phyloP scores from a whole-genome alignment of 176 grass and related monocot species.

The Carex pumila region DNA sequence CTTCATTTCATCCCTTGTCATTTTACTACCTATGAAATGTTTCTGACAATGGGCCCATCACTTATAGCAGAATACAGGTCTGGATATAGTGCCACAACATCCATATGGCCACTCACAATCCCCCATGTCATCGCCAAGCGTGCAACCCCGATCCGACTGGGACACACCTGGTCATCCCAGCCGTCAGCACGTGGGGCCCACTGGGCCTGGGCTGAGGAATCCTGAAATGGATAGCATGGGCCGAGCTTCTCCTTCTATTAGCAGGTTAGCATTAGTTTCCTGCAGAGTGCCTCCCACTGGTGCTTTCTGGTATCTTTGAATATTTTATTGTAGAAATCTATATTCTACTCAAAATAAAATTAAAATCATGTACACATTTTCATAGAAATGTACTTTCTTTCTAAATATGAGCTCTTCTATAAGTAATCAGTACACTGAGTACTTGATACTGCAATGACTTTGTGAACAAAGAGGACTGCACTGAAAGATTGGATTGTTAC shows the following conservation, averaged over 20 bases:
- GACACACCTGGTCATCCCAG: conserved; percentile 39
- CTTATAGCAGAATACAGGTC: conserved; percentile 45
- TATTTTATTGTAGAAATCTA: neutral
- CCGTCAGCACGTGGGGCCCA: conserved; percentile 29
- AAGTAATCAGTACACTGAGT: neutral
- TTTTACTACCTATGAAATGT: neutral
- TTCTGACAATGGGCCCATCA: neutral
- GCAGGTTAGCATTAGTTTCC: conserved; percentile 37
- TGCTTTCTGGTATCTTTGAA: neutral
- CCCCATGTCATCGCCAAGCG: conserved; percentile 58
- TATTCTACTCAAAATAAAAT: neutral
- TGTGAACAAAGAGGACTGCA: neutral
- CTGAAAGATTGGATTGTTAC: neutral
- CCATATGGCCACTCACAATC: conserved; percentile 59
- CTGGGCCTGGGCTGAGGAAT: conserved; percentile 43
- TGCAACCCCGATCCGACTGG: conserved; percentile 55
- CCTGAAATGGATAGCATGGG: conserved; percentile 35
- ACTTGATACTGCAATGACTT: neutral
- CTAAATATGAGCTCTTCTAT: neutral
- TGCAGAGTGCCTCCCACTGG: neutral
- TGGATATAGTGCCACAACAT: conserved; percentile 59
- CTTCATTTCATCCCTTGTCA: conserved; percentile 19
- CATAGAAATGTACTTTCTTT: neutral
- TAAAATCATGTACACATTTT: neutral
- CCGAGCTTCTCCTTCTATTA: conserved; percentile 32